Percentiles rank a stretch among this genome's conserved stretches.
Evolutionary conservation across 768 basidiomycete genomes (phyloP).

Genomic region (Calvatia gigantea): DNA sequence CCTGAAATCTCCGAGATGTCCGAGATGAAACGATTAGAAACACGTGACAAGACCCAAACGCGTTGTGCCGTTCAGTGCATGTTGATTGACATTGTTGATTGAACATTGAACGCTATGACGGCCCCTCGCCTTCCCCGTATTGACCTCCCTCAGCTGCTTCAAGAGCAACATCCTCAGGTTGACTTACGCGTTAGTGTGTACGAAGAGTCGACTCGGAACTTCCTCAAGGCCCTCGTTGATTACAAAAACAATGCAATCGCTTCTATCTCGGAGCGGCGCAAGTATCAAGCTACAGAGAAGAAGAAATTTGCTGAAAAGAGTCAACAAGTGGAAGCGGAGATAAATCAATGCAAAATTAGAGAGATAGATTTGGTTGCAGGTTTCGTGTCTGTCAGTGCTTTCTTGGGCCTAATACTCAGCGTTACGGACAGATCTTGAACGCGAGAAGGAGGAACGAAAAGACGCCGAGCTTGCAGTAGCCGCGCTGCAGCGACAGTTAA

Average conservation of each 20-base stretch:
- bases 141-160: constrained; percentile 56
- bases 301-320: constrained; percentile 61
- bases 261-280: constrained; percentile 65
- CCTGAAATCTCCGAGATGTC: neutral
- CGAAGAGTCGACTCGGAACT: constrained; percentile 66
- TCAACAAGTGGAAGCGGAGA: constrained; percentile 64
- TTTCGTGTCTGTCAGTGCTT: constrained; percentile 30
- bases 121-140: constrained; percentile 48
- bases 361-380: constrained; percentile 79
- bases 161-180: constrained; percentile 53
- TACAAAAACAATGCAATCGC: constrained; percentile 73
- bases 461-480: constrained; percentile 62
- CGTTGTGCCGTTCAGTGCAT: neutral
- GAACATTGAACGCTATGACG: constrained; percentile 11
- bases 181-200: constrained; percentile 61
- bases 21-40: neutral
- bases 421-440: constrained; percentile 47
- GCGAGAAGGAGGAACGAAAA: constrained; percentile 70
- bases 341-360: constrained; percentile 67
- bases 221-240: constrained; percentile 65
- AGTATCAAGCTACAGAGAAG: constrained; percentile 56
- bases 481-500: constrained; percentile 62
- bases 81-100: neutral
- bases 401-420: neutral
- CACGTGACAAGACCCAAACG: constrained; percentile 3